Conservation (phyloP, 495 filamentous ascomycete species). For the Niebla homalea region DNA sequence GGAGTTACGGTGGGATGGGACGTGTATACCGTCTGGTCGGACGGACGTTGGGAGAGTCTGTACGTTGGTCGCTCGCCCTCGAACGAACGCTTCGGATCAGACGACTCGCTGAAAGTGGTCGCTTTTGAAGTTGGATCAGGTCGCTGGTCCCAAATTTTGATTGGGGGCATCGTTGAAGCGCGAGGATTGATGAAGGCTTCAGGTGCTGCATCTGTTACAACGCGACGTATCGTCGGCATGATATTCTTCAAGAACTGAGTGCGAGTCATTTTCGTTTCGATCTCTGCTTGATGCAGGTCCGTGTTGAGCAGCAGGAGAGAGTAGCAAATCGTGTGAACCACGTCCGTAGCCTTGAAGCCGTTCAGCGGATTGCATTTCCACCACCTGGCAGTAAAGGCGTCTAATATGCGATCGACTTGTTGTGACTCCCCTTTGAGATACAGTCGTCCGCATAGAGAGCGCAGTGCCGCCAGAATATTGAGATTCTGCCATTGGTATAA, state of each 20-base stretch:
- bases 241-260: slow-evolving; percentile 94
- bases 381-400: slow-evolving; percentile 78
- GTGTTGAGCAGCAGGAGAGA: slow-evolving; percentile 92
- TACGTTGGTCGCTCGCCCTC: slow-evolving; percentile 14
- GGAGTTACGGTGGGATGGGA: slow-evolving; percentile 7
- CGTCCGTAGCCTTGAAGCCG: slow-evolving; percentile 87
- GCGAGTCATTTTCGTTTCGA: slow-evolving; percentile 90
- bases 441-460: slow-evolving; percentile 69
- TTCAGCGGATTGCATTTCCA: slow-evolving; percentile 89
- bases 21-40: slow-evolving; percentile 9
- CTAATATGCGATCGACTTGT: slow-evolving; percentile 88
- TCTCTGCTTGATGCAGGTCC: slow-evolving; percentile 87
- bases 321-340: slow-evolving; percentile 95
- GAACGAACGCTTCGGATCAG: slow-evolving; percentile 11
- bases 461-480: slow-evolving; percentile 68
- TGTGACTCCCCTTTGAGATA: slow-evolving; percentile 87
- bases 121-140: neutral
- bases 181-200: slow-evolving; percentile 49
- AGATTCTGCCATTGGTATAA: slow-evolving; percentile 74
- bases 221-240: slow-evolving; percentile 71
- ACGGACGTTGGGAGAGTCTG: slow-evolving; percentile 13
- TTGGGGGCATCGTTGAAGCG: slow-evolving; percentile 31
- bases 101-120: neutral
- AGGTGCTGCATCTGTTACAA: slow-evolving; percentile 55
- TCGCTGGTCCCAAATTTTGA: slow-evolving; percentile 4